Percentiles rank a stretch among this genome's conserved stretches.
These are phyloP conservation scores for Porcisia hertigi DNA, from an alignment of 208 protist genomes.

Conservation along the genomic window DNA sequence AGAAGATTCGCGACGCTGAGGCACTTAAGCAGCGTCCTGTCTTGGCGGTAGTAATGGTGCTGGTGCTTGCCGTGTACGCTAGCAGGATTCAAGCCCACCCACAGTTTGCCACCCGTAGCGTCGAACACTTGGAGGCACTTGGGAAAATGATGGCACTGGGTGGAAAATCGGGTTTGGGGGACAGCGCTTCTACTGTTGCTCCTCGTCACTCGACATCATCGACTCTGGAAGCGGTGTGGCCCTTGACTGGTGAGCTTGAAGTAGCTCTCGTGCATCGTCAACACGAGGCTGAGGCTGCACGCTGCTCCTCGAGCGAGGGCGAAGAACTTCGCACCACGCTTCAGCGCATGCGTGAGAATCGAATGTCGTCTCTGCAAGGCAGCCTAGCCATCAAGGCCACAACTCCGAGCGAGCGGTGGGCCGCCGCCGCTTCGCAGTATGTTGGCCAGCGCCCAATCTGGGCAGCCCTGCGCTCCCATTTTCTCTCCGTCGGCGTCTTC, in stretches of 20 bases:
- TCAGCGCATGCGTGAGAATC: conserved; percentile 20
- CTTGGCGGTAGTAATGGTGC: conserved; percentile 42
- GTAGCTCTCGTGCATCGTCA: conserved; percentile 44
- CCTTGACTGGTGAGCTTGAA: conserved; percentile 38
- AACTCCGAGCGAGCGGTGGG: conserved; percentile 48
- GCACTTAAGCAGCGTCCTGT: conserved; percentile 36
- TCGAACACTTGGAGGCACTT: conserved; percentile 37
- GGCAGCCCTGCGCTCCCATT: conserved; percentile 53
- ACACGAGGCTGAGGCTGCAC: conserved; percentile 45
- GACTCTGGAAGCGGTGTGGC: conserved; percentile 25
- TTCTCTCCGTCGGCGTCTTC: conserved; percentile 62
- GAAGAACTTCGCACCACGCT: conserved; percentile 12
- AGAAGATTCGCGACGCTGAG: conserved; percentile 17
- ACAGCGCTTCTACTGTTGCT: neutral
- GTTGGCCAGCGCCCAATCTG: conserved; percentile 75
- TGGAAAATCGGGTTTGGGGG: neutral
- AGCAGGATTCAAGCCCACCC: conserved; percentile 15
- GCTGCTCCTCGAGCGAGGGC: conserved; percentile 27
- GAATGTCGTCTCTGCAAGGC: neutral
- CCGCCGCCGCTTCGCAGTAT: conserved; percentile 47
- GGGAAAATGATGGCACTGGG: conserved; percentile 14
- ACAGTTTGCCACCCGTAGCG: conserved; percentile 34
- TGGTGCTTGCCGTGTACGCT: conserved; percentile 47
- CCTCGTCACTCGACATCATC: neutral
- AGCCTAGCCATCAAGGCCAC: neutral